Evolutionary conservation across 2,329 filamentous ascomycete species (phyloP).

Genomic region (Nigrograna mackinnonii): DNA sequence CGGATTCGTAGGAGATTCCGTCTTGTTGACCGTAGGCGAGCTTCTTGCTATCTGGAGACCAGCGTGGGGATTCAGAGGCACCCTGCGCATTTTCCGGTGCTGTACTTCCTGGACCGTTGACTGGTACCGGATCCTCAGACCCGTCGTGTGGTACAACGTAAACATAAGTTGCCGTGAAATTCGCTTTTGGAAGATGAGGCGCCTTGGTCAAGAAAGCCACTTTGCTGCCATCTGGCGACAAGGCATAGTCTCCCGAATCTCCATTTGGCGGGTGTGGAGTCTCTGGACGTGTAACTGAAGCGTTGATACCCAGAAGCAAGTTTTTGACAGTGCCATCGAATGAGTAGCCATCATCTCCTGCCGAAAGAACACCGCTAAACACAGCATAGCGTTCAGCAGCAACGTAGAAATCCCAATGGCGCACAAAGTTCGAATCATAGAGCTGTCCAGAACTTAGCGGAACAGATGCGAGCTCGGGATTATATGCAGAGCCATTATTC

Average conservation of each 20-base stretch:
- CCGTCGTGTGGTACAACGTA: slow-evolving; percentile 72
- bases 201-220: slow-evolving; percentile 75
- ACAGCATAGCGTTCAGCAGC: slow-evolving; percentile 71
- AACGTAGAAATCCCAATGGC: slow-evolving; percentile 80
- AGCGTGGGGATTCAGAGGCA: slow-evolving; percentile 69
- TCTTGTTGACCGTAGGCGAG: slow-evolving; percentile 78
- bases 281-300: slow-evolving; percentile 57
- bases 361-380: slow-evolving; percentile 67
- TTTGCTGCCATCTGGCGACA: slow-evolving; percentile 66
- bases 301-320: slow-evolving; percentile 65
- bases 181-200: slow-evolving; percentile 69
- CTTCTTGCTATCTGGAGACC: slow-evolving; percentile 72
- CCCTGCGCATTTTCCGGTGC: slow-evolving; percentile 53
- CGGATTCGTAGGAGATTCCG: slow-evolving; percentile 72
- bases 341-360: slow-evolving; percentile 30
- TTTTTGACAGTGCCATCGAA: slow-evolving; percentile 40
- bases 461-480: slow-evolving; percentile 62
- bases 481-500: slow-evolving; percentile 70
- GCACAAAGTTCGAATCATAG: slow-evolving; percentile 75
- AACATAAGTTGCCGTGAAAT: slow-evolving; percentile 80
- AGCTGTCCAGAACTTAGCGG: slow-evolving; percentile 67
- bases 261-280: slow-evolving; percentile 79
- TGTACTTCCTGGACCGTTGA: slow-evolving; percentile 35
- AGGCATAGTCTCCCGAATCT: slow-evolving; percentile 75
- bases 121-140: slow-evolving; percentile 48